Evolutionary conservation across 202 grass and related monocot species (phyloP).

Genomic region (Digitaria exilis): DNA sequence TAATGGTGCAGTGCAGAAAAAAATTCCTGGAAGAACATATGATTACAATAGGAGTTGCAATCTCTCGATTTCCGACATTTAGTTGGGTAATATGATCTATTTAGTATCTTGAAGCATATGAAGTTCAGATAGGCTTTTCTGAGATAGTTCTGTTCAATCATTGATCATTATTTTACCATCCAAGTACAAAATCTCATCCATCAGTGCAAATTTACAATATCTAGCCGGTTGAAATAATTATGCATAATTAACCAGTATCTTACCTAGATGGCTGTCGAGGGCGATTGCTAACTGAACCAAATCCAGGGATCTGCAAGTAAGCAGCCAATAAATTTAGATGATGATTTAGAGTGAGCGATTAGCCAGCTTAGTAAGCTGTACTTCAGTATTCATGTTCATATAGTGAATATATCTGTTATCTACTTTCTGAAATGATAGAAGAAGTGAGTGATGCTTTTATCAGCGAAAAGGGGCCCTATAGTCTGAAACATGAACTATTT

Average conservation of each 20-base stretch:
- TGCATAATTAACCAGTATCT: constrained; percentile 11
- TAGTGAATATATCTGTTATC: not conserved
- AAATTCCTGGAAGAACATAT: constrained; percentile 6
- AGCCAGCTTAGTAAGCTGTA: constrained; percentile 1
- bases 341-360: constrained; percentile 20
- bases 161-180: not conserved
- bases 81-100: not conserved
- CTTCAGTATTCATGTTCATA: not conserved
- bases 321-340: constrained; percentile 24
- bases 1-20: not conserved
- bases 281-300: constrained; percentile 51
- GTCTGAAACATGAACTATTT: constrained; percentile 21
- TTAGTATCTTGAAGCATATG: not conserved
- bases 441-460: not conserved
- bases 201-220: not conserved
- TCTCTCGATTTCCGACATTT: not conserved
- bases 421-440: not conserved
- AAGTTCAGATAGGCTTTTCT: not conserved
- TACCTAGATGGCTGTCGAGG: constrained; percentile 67
- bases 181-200: not conserved
- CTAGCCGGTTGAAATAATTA: not conserved
- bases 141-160: constrained; percentile 5
- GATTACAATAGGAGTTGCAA: not conserved
- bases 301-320: constrained; percentile 64
- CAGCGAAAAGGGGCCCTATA: not conserved